phyloP scores from a whole-genome alignment of 768 basidiomycete species.

The Infundibulicybe gibba region DNA sequence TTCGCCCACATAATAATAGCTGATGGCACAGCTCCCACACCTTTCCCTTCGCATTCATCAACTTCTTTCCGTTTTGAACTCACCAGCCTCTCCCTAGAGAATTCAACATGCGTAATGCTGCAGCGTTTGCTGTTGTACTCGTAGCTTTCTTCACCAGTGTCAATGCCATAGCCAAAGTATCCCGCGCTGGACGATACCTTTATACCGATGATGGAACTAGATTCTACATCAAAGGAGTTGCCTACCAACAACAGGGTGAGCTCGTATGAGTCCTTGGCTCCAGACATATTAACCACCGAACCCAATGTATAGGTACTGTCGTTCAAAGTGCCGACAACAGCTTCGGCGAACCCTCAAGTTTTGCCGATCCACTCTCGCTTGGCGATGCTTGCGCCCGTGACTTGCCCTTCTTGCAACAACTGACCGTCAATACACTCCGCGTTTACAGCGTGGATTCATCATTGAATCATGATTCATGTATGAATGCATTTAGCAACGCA shows the following conservation, averaged over 20 bases:
- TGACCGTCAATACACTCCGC: slow-evolving; percentile 79
- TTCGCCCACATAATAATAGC: background rate
- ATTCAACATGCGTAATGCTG: slow-evolving; percentile 17
- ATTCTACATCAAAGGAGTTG: slow-evolving; percentile 87
- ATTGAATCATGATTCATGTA: slow-evolving; percentile 84
- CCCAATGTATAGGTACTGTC: slow-evolving; percentile 28
- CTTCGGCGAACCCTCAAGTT: slow-evolving; percentile 72
- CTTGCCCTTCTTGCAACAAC: slow-evolving; percentile 68
- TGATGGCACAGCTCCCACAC: background rate
- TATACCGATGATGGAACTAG: slow-evolving; percentile 71
- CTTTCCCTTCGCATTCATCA: background rate
- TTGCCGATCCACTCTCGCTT: slow-evolving; percentile 76
- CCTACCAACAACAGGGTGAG: slow-evolving; percentile 80
- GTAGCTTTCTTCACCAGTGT: slow-evolving; percentile 43
- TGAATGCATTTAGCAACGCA: slow-evolving; percentile 69
- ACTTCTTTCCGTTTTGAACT: slow-evolving; percentile 5
- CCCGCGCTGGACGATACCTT: slow-evolving; percentile 74
- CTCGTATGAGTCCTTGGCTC: background rate
- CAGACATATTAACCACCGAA: slow-evolving; percentile 4
- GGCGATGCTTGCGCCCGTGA: slow-evolving; percentile 71
- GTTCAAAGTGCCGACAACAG: slow-evolving; percentile 48
- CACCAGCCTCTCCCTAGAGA: background rate
- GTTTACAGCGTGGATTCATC: slow-evolving; percentile 85
- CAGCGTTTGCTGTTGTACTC: slow-evolving; percentile 32
- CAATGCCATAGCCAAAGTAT: slow-evolving; percentile 66